Percentiles rank a stretch among this genome's conserved stretches.
These are phyloP conservation scores for Neotropicomus parvogracilis DNA, from an alignment of 1,284 basidiomycete species.

Conservation along the genomic window DNA sequence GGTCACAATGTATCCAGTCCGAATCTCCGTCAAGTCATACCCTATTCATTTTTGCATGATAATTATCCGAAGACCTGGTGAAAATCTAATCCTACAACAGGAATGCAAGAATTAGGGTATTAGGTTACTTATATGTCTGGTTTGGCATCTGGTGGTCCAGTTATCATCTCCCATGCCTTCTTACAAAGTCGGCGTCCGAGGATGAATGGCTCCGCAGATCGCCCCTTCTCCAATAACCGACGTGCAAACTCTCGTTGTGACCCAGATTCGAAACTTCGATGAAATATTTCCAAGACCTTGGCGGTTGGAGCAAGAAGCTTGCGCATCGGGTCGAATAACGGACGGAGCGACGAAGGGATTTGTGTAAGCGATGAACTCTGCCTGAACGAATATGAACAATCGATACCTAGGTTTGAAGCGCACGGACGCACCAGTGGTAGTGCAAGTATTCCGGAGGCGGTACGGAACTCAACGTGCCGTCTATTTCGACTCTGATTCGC, in stretches of 20 bases:
- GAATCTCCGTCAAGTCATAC: constrained; percentile 42
- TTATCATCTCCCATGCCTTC: constrained; percentile 46
- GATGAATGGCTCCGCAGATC: constrained; percentile 49
- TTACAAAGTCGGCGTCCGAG: constrained; percentile 48
- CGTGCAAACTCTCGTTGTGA: constrained; percentile 48
- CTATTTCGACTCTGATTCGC: constrained; percentile 27
- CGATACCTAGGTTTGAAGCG: neutral
- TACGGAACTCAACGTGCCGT: constrained; percentile 27
- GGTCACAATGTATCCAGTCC: constrained; percentile 32
- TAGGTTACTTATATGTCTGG: constrained; percentile 20
- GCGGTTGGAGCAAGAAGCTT: constrained; percentile 48
- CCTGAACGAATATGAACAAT: constrained; percentile 20
- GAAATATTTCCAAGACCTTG: constrained; percentile 46
- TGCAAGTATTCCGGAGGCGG: constrained; percentile 22
- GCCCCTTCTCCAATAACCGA: constrained; percentile 53
- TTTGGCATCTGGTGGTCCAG: constrained; percentile 31
- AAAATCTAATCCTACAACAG: constrained; percentile 13
- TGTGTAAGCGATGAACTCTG: constrained; percentile 30
- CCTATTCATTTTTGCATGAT: constrained; percentile 11
- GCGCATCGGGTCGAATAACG: constrained; percentile 44
- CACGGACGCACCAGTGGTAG: constrained; percentile 23
- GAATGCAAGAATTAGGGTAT: constrained; percentile 25
- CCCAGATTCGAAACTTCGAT: constrained; percentile 47
- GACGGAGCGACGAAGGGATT: constrained; percentile 36
- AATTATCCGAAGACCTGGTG: neutral